Conservation (phyloP, 2,329 filamentous ascomycete species). For the Achaetomium macrosporum region DNA sequence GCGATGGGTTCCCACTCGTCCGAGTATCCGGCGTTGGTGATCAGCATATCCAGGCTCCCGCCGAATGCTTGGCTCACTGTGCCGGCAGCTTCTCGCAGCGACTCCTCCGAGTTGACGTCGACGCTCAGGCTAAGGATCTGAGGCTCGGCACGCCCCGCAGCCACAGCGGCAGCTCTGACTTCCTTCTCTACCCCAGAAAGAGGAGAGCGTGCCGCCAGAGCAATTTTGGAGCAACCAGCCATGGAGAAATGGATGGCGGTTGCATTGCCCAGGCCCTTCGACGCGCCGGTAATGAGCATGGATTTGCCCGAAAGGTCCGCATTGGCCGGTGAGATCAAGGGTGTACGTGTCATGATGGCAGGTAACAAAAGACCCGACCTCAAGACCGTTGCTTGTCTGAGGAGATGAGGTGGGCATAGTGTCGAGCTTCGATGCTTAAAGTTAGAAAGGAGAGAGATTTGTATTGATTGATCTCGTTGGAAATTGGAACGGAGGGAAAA, state of each 20-base stretch:
- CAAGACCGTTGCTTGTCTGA: too few relatives aligned
- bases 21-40: too few relatives aligned
- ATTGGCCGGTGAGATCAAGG: conserved; percentile 21
- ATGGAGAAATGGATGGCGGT: conserved; percentile 40
- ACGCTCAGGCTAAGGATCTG: conserved; percentile 28
- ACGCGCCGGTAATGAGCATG: conserved; percentile 26
- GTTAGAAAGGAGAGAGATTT: too few relatives aligned
- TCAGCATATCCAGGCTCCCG: too few relatives aligned
- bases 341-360: conserved; percentile 29
- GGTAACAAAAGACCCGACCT: not conserved
- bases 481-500: too few relatives aligned
- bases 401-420: too few relatives aligned
- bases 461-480: too few relatives aligned
- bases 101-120: conserved; percentile 28
- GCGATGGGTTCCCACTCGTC: conserved; percentile 23
- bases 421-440: too few relatives aligned
- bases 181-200: conserved; percentile 35
- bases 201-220: conserved; percentile 45
- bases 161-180: conserved; percentile 33
- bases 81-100: not conserved
- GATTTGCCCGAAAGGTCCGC: conserved; percentile 22
- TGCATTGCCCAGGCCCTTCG: conserved; percentile 25
- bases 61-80: conserved; percentile 6
- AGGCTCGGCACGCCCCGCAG: conserved; percentile 25
- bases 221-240: conserved; percentile 44